These are phyloP conservation scores for Ogataea ganodermae DNA, from an alignment of 805 yeast genomes.

Conservation along the genomic window DNA sequence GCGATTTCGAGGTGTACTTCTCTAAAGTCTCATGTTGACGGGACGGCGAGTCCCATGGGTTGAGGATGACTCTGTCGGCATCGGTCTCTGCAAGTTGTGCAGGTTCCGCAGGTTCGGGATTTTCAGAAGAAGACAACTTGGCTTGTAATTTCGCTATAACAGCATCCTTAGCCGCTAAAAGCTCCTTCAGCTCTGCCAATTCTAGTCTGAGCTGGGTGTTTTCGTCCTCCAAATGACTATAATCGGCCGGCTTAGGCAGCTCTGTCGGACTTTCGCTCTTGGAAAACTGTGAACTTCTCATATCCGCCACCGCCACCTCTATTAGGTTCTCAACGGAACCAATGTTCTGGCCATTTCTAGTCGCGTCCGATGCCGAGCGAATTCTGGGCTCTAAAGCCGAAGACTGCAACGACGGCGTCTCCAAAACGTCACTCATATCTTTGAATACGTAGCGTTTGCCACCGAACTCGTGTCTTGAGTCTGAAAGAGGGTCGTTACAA, in stretches of 20 bases:
- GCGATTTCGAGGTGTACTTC: slow-evolving; percentile 14
- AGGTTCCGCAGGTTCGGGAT: not conserved
- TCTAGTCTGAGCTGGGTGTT: slow-evolving; percentile 8
- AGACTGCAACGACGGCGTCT: slow-evolving; percentile 2
- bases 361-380: not conserved
- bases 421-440: not conserved
- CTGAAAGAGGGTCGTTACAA: not conserved
- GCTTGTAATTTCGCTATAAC: slow-evolving; percentile 2
- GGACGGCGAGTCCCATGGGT: slow-evolving; percentile 30
- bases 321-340: not conserved
- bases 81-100: not conserved
- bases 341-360: not conserved
- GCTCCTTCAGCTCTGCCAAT: slow-evolving; percentile 8
- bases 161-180: slow-evolving; percentile 7
- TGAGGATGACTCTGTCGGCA: slow-evolving; percentile 9
- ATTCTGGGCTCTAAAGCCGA: slow-evolving; percentile 1
- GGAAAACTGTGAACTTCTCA: not conserved
- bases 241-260: too few species aligned
- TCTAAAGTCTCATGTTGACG: slow-evolving; percentile 24
- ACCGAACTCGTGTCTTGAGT: not conserved
- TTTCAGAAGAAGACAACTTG: not conserved
- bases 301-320: not conserved
- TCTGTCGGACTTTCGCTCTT: too few species aligned
- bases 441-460: not conserved
- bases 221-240: slow-evolving; percentile 11